Evolutionary conservation across 805 yeast species (phyloP).

Genomic region (Candida khao-thaluensis): DNA sequence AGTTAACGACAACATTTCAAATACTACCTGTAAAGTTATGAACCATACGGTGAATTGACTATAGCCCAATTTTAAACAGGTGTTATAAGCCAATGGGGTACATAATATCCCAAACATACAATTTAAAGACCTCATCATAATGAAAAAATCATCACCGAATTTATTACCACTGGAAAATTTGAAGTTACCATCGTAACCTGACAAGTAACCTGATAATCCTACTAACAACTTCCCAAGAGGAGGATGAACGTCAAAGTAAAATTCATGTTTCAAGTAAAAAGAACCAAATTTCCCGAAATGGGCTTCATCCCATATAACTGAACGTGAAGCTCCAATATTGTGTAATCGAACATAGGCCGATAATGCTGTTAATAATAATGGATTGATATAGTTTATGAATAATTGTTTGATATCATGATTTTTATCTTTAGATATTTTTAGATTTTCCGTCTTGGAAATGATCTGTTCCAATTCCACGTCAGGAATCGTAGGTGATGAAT

Average conservation of each 20-base stretch:
- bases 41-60: conserved; percentile 73
- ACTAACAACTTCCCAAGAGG: conserved; percentile 81
- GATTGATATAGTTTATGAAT: conserved; percentile 20
- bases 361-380: conserved; percentile 35
- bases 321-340: conserved; percentile 64
- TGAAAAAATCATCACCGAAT: conserved; percentile 80
- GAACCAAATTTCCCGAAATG: conserved; percentile 88
- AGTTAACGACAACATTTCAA: conserved; percentile 81
- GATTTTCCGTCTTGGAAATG: conserved; percentile 21
- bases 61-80: conserved; percentile 74
- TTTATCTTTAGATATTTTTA: conserved; percentile 14
- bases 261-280: conserved; percentile 72
- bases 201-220: conserved; percentile 74
- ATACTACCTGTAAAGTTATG: conserved; percentile 72
- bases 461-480: conserved; percentile 23
- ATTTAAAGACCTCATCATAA: conserved; percentile 84
- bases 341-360: conserved; percentile 62
- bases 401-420: conserved; percentile 9
- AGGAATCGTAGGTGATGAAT: neutral
- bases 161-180: conserved; percentile 78
- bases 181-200: conserved; percentile 86
- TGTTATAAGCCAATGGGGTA: conserved; percentile 83
- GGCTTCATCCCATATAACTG: conserved; percentile 95
- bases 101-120: conserved; percentile 80
- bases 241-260: conserved; percentile 86